Percentiles rank a stretch among this genome's conserved stretches.
phyloP scores from a whole-genome alignment of 805 yeast genomes.

The Myxozyma neotropica region DNA sequence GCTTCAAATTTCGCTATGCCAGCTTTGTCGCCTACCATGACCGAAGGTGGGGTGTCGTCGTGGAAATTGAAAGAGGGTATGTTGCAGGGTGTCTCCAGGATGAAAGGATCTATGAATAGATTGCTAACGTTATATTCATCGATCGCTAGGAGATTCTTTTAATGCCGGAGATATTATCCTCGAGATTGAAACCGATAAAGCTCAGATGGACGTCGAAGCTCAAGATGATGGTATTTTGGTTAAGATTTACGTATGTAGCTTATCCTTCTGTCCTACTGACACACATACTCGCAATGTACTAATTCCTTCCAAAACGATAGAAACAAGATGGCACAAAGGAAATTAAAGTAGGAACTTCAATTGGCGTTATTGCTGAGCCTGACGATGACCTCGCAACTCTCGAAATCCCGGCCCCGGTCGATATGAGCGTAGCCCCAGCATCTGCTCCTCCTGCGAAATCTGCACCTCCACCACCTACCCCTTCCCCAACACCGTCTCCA shows the following conservation, averaged over 20 bases:
- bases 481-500: slow-evolving; percentile 8
- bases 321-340: slow-evolving; percentile 72
- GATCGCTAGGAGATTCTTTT: slow-evolving; percentile 66
- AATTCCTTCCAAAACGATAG: slow-evolving; percentile 4
- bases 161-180: slow-evolving; percentile 92
- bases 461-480: slow-evolving; percentile 18
- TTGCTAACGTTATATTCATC: not conserved
- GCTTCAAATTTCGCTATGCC: slow-evolving; percentile 76
- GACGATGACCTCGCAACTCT: slow-evolving; percentile 76
- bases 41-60: slow-evolving; percentile 84
- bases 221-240: slow-evolving; percentile 90
- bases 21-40: slow-evolving; percentile 99
- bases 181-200: slow-evolving; percentile 97
- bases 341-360: slow-evolving; percentile 82
- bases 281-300: not conserved
- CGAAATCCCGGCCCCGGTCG: slow-evolving; percentile 55
- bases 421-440: slow-evolving; percentile 32
- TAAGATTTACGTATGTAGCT: slow-evolving; percentile 57
- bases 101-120: not conserved
- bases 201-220: slow-evolving; percentile 96
- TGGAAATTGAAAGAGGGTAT: slow-evolving; percentile 81
- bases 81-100: no score
- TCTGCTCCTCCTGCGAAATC: slow-evolving; percentile 15
- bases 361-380: slow-evolving; percentile 85
- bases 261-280: no score